phyloP scores from a whole-genome alignment of 352 stramenopile genomes.

The Phytophthora ramorum region DNA sequence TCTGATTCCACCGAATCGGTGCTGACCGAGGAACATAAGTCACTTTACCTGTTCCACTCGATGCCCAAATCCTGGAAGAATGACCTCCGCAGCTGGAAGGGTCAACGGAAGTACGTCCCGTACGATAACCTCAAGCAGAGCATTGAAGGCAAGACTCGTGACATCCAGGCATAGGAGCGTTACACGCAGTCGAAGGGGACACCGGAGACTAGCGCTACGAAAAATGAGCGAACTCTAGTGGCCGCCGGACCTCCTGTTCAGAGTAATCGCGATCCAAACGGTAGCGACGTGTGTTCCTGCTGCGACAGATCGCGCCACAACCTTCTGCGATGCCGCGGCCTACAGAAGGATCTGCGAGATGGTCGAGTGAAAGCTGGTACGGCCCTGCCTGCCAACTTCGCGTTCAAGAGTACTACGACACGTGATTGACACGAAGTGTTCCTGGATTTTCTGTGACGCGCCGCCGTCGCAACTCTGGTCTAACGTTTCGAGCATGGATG shows the following conservation, averaged over 20 bases:
- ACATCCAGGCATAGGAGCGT: background rate
- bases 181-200: background rate
- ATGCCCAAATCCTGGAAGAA: background rate
- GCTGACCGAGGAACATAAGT: background rate
- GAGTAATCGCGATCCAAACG: background rate
- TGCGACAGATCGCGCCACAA: background rate
- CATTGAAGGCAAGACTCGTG: background rate
- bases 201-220: background rate
- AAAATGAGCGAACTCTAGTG: background rate
- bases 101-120: background rate
- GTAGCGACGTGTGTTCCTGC: background rate
- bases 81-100: background rate
- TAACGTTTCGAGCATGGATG: too few relatives aligned
- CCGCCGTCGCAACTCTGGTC: background rate
- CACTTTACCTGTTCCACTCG: background rate
- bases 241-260: background rate
- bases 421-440: background rate
- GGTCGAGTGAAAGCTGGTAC: slow-evolving; percentile 10
- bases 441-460: background rate
- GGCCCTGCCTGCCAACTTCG: slow-evolving; percentile 3
- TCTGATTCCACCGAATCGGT: background rate
- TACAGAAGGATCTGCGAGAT: slow-evolving; percentile 8
- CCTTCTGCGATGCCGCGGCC: background rate
- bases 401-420: background rate
- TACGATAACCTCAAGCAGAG: background rate